These are phyloP conservation scores for Fabrea salina DNA, from an alignment of 169 alveolate genomes.

Conservation along the genomic window DNA sequence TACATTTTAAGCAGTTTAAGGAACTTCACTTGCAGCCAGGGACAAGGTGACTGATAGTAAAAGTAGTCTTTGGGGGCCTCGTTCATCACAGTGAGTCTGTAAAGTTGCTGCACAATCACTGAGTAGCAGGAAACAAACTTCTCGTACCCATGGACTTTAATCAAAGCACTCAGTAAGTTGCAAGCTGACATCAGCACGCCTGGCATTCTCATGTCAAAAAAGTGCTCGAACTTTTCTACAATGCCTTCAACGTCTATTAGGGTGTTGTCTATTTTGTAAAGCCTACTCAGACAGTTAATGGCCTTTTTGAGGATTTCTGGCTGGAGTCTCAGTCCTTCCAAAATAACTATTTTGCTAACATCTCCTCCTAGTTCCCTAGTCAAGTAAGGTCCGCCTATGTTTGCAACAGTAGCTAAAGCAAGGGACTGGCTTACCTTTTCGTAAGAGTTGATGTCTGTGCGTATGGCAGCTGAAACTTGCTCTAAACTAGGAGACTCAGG, in stretches of 20 bases:
- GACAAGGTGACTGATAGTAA: conserved; percentile 82
- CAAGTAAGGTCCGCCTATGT: conserved; percentile 60
- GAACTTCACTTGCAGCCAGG: conserved; percentile 87
- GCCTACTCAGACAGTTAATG: conserved; percentile 48
- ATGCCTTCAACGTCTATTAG: conserved; percentile 54
- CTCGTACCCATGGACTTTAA: conserved; percentile 6
- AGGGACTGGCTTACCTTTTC: conserved; percentile 69
- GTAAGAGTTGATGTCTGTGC: conserved; percentile 63
- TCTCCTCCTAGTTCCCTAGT: conserved; percentile 49
- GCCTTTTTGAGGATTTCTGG: conserved; percentile 72
- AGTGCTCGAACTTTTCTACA: conserved; percentile 44
- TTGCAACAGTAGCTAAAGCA: conserved; percentile 73
- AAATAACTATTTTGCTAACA: conserved; percentile 53
- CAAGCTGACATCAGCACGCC: conserved; percentile 50
- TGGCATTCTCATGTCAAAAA: conserved; percentile 23
- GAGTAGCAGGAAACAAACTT: conserved; percentile 8
- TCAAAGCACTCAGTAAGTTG: conserved; percentile 33
- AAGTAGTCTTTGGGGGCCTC: conserved; percentile 75
- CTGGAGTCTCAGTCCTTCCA: conserved; percentile 32
- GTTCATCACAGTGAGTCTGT: conserved; percentile 43
- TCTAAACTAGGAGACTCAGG: conserved; percentile 74
- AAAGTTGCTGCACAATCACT: conserved; percentile 54
- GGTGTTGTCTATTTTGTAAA: conserved; percentile 62
- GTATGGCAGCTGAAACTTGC: conserved; percentile 70
- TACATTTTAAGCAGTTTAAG: conserved; percentile 72